Evolutionary conservation across 768 basidiomycete genomes (phyloP).

Genomic region (Boletellus ananas): DNA sequence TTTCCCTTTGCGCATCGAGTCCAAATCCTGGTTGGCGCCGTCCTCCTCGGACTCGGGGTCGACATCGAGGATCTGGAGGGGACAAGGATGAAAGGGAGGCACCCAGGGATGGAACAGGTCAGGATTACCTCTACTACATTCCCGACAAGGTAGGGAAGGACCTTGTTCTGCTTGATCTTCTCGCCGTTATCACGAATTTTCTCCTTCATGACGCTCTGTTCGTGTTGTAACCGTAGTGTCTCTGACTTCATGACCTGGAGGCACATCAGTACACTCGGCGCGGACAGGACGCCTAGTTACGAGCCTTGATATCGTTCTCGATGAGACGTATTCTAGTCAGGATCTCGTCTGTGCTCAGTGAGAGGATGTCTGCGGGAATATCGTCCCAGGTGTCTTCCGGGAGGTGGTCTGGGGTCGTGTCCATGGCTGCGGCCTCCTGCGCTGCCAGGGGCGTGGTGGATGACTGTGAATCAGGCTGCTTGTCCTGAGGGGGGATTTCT

Average conservation of each 20-base stretch:
- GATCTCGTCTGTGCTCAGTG: constrained; percentile 80
- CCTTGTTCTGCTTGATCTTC: constrained; percentile 99
- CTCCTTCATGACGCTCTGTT: constrained; percentile 95
- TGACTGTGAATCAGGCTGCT: constrained; percentile 44
- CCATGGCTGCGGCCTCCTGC: constrained; percentile 52
- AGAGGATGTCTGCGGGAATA: constrained; percentile 83
- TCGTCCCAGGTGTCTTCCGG: constrained; percentile 85
- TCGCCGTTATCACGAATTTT: constrained; percentile 97
- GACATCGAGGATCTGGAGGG: constrained; percentile 79
- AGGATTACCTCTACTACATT: constrained; percentile 87
- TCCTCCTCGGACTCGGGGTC: constrained; percentile 92
- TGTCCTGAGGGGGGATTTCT: constrained; percentile 40
- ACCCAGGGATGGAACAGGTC: neutral
- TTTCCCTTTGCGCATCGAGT: constrained; percentile 96
- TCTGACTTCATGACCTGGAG: constrained; percentile 96
- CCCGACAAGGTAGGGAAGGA: constrained; percentile 94
- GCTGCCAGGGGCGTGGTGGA: constrained; percentile 27
- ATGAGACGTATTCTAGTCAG: constrained; percentile 86
- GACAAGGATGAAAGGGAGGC: constrained; percentile 4
- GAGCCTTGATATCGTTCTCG: constrained; percentile 94
- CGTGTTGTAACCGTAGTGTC: constrained; percentile 85
- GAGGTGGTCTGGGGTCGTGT: constrained; percentile 66
- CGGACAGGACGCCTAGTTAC: constrained; percentile 10
- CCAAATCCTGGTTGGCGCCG: constrained; percentile 92
- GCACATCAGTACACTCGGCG: neutral